Base-by-base conservation (phyloP, 176 grass and related monocot genomes). In the Oryza rufipogon region DNA sequence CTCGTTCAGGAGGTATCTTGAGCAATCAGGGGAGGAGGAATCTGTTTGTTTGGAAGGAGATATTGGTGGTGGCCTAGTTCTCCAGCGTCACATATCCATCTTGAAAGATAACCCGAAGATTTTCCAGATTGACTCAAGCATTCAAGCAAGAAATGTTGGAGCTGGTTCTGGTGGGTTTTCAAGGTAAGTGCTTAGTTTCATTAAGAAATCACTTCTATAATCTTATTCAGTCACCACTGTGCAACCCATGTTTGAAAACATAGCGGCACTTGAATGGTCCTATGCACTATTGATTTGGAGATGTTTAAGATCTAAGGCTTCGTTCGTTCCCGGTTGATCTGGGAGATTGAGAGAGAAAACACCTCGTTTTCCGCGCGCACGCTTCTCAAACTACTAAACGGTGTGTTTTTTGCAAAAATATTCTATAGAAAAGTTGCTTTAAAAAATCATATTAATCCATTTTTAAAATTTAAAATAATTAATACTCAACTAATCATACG, bases 111-210 rank as follows among this genome's bases (percentile, higher is more conserved):
- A 91, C 48, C 80, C 80, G 41, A 92, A 90, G 14, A 72, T 90
- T 87, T 23, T 98, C 36, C 89, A 83, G 66, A 90, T 98, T 56
- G 87, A 93, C 22, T 98, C 96, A 77, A 98, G 89, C 85, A 95
- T 98, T 84, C 56, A 88, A 77, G 96, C 96, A 80, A 81, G 73
- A 71, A 98, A 45, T 83, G 92, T 93, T 33, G 95, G 95, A 51
- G 92, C 92, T 81, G 96, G 96, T 70, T 93, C 96, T 88, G 96
- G 91, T 90, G 89, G 96, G 28, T 95, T 98, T 88, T 98, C 92
- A 70, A 95, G 96, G 96, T 98, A 81, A 80, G 82, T 77, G 13
- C 30, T 51, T 28, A 11, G 36, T 54, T 65, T 33, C 7, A 49
- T 19, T 64, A 3, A 42, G 20, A 36, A 58, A 66, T 65, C 20